phyloP scores from a whole-genome alignment of 768 basidiomycete genomes.

The Sarcodon aspratus region DNA sequence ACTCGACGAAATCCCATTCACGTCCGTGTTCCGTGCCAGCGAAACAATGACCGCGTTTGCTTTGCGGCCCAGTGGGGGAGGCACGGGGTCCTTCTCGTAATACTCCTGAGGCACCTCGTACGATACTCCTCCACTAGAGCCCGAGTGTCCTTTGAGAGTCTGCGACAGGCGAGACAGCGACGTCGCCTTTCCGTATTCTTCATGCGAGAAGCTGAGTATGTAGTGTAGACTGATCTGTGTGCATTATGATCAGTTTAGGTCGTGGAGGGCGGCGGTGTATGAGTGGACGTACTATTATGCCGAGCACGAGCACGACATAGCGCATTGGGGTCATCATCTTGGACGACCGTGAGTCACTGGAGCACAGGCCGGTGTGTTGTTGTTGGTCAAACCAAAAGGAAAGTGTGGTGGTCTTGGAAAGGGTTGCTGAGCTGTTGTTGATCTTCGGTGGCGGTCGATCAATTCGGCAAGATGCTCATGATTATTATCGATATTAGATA shows the following conservation, averaged over 20 bases:
- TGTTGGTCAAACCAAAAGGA: neutral
- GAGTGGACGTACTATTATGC: slow-evolving; percentile 16
- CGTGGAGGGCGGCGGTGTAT: neutral
- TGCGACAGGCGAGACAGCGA: slow-evolving; percentile 28
- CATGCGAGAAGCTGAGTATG: slow-evolving; percentile 37
- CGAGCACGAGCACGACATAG: slow-evolving; percentile 34
- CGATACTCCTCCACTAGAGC: slow-evolving; percentile 22
- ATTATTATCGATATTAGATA: no score
- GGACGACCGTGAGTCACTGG: neutral
- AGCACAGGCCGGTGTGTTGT: neutral
- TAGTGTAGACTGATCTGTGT: slow-evolving; percentile 44
- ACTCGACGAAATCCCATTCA: slow-evolving; percentile 31
- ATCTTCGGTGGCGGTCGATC: neutral
- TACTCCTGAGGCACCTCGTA: slow-evolving; percentile 38
- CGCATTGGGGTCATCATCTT: slow-evolving; percentile 53
- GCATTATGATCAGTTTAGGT: neutral
- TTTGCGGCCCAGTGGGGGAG: slow-evolving; percentile 16
- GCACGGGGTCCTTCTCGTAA: slow-evolving; percentile 10
- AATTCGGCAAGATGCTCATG: neutral
- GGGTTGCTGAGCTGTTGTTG: no score
- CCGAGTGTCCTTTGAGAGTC: slow-evolving; percentile 5
- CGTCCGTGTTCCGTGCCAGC: slow-evolving; percentile 34
- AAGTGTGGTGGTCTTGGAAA: neutral
- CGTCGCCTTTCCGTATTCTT: slow-evolving; percentile 35
- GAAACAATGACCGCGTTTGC: slow-evolving; percentile 50